Conservation (phyloP, 306 rosid species). For the Abrus precatorius region DNA sequence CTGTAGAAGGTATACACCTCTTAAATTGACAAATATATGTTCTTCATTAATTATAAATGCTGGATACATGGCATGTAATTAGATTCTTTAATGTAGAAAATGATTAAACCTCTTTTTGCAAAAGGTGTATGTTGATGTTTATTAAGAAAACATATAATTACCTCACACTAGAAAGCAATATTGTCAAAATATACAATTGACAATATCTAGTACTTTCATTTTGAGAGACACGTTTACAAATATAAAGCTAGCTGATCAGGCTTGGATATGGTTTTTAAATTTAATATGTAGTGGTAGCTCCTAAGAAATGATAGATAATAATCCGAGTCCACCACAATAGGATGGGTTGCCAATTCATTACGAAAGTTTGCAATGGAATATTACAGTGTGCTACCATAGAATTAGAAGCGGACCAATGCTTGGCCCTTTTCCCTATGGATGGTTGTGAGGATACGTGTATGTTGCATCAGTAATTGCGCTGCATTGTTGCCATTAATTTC, state of each 20-base stretch:
- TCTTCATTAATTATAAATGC: background rate
- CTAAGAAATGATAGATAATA: background rate
- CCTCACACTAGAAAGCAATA: conserved; percentile 18
- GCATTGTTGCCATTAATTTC: background rate
- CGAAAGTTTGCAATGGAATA: background rate
- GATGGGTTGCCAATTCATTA: conserved; percentile 17
- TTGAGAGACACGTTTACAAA: conserved; percentile 24
- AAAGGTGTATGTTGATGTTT: background rate
- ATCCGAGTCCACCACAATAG: background rate
- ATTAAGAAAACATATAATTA: conserved; percentile 14
- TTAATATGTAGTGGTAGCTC: background rate
- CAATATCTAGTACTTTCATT: conserved; percentile 8
- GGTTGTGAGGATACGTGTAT: background rate
- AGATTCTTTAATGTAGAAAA: conserved; percentile 27
- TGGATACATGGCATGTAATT: background rate
- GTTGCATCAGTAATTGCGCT: background rate
- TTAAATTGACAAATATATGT: conserved; percentile 21
- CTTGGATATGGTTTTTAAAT: background rate
- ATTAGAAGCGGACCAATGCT: background rate
- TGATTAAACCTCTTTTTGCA: background rate
- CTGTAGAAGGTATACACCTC: conserved; percentile 82
- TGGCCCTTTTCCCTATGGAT: background rate
- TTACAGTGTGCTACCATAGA: background rate
- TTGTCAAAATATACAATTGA: conserved; percentile 22
- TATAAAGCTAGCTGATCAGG: background rate